These are phyloP conservation scores for Leucogyrophana mollusca DNA, from an alignment of 768 basidiomycete species.

Conservation along the genomic window DNA sequence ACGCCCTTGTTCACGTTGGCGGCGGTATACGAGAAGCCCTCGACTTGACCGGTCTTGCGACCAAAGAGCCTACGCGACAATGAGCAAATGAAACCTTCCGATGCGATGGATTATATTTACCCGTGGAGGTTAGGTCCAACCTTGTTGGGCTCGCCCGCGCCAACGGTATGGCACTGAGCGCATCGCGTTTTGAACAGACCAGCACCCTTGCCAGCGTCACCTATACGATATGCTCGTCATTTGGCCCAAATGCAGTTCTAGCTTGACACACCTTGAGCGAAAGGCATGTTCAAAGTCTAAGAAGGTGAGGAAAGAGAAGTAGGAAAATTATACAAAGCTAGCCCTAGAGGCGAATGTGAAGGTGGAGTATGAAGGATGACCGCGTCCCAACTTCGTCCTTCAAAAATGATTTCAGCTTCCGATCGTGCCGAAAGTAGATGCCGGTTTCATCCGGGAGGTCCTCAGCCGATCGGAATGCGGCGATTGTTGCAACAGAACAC, in stretches of 20 bases:
- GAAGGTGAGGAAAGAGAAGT: conserved; percentile 1
- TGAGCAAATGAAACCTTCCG: not conserved
- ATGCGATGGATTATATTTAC: conserved; percentile 39
- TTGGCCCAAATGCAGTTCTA: not conserved
- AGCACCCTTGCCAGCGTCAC: conserved; percentile 90
- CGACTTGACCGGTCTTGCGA: conserved; percentile 82
- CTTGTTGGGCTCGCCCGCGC: conserved; percentile 73
- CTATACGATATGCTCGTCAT: conserved; percentile 34
- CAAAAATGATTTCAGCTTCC: conserved; percentile 17
- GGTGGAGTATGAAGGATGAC: conserved; percentile 3
- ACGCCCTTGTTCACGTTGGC: conserved; percentile 96
- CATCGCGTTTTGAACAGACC: conserved; percentile 95
- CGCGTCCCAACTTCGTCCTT: conserved; percentile 10
- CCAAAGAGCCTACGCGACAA: conserved; percentile 63
- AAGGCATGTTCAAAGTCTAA: conserved; percentile 37
- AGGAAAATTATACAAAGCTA: conserved; percentile 4
- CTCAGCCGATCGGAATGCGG: conserved; percentile 18
- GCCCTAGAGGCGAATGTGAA: conserved; percentile 10
- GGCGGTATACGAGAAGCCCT: conserved; percentile 88
- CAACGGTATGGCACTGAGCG: conserved; percentile 91
- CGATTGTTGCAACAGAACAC: conserved; percentile 1
- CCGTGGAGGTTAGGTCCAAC: conserved; percentile 97
- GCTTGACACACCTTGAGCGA: conserved; percentile 36
- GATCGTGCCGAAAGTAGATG: conserved; percentile 14
- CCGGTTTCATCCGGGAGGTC: conserved; percentile 26